These are phyloP conservation scores for Phytophthora sojae DNA, from an alignment of 352 stramenopile genomes.

Conservation along the genomic window DNA sequence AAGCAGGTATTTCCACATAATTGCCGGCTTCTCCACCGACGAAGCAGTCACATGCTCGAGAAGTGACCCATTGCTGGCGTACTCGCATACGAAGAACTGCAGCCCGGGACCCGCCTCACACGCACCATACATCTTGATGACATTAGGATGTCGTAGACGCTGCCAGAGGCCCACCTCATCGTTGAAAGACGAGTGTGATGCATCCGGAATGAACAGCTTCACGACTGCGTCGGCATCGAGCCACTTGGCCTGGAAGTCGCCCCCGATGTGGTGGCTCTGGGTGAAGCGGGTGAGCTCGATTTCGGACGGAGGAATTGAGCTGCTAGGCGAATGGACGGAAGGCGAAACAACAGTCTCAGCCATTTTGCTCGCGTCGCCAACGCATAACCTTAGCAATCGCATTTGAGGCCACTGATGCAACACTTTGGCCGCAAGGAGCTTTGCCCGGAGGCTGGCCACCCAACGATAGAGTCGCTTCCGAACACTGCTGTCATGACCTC, in stretches of 20 bases:
- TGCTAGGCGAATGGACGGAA: not conserved
- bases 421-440: not conserved
- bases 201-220: not conserved
- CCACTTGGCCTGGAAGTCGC: not conserved
- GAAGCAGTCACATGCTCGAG: not conserved
- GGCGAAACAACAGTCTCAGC: not conserved
- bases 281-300: not conserved
- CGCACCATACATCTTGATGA: not conserved
- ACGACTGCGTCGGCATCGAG: not conserved
- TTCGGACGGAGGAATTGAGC: not conserved
- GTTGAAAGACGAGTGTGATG: not conserved
- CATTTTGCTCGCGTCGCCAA: not conserved
- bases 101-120: not conserved
- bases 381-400: not conserved
- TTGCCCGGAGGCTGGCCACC: not conserved
- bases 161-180: not conserved
- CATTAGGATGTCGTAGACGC: not conserved
- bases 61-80: conserved; percentile 11
- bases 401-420: not conserved
- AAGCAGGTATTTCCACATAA: conserved; percentile 7
- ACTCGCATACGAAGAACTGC: too few species aligned
- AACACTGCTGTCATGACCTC: not conserved
- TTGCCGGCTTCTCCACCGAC: not conserved
- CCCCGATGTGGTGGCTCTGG: not conserved
- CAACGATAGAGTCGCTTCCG: not conserved